Percentiles rank a stretch among this genome's conserved stretches.
phyloP scores from a whole-genome alignment of 306 rosid genomes.

The Arachis stenosperma region DNA sequence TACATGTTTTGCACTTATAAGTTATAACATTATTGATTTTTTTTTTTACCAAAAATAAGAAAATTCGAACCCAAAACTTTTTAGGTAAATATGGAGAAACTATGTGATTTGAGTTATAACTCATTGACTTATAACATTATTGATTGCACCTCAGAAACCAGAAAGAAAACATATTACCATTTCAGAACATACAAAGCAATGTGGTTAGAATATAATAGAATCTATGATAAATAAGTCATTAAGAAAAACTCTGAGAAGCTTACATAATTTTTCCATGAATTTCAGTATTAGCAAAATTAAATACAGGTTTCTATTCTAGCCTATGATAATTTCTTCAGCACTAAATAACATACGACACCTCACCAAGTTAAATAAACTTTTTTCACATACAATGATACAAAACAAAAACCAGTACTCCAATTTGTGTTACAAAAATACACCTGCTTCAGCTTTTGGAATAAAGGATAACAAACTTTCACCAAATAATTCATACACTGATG shows the following conservation, averaged over 20 bases:
- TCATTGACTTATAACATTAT: no score
- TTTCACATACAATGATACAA: constrained; percentile 31
- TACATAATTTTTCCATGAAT: background rate
- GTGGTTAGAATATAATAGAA: background rate
- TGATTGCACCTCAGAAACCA: background rate
- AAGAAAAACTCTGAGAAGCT: background rate
- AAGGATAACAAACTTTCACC: constrained; percentile 71
- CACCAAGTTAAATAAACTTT: constrained; percentile 15
- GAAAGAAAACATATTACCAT: background rate
- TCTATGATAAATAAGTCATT: constrained; percentile 21
- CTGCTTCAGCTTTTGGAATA: constrained; percentile 66
- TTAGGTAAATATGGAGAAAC: no score
- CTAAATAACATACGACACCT: background rate
- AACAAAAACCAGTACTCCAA: constrained; percentile 17
- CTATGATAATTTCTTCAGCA: constrained; percentile 13
- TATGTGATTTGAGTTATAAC: no score
- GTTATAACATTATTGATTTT: no score
- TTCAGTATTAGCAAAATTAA: background rate
- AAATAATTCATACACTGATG: constrained; percentile 64
- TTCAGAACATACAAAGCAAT: background rate
- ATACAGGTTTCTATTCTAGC: constrained; percentile 29
- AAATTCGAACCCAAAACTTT: no score
- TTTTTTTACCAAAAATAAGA: no score
- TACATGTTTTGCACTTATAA: no score
- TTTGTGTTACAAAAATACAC: constrained; percentile 63